A percentile compares a stretch with the other conserved stretches of the same genome.
Conservation (phyloP, 768 basidiomycete genomes). For the Pulveroboletus ravenelii region DNA sequence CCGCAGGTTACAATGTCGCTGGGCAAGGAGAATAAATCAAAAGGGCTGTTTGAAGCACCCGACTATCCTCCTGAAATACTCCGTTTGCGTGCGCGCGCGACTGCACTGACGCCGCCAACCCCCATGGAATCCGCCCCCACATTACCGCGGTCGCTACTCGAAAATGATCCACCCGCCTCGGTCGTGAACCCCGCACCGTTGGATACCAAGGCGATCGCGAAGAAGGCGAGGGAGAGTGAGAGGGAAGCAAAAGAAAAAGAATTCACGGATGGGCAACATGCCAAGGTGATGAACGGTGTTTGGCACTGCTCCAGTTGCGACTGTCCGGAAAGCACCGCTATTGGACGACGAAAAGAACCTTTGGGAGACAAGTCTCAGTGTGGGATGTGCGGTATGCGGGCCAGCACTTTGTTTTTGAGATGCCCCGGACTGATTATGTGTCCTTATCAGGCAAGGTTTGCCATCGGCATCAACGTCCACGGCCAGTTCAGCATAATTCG, state of each 20-base stretch:
- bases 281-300: conserved; percentile 75
- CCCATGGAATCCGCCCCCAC: conserved; percentile 58
- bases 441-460: conserved; percentile 71
- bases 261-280: conserved; percentile 76
- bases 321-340: conserved; percentile 79
- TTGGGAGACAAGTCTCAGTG: conserved; percentile 88
- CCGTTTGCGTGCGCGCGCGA: conserved; percentile 55
- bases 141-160: conserved; percentile 49
- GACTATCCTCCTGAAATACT: conserved; percentile 50
- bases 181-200: conserved; percentile 31
- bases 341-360: conserved; percentile 85
- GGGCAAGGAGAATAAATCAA: conserved; percentile 63
- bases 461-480: conserved; percentile 78
- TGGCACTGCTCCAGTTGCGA: conserved; percentile 98
- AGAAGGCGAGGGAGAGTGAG: conserved; percentile 68
- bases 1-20: conserved; percentile 34
- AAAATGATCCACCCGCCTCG: conserved; percentile 52
- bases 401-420: conserved; percentile 1
- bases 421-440: neutral
- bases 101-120: conserved; percentile 60
- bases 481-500: conserved; percentile 75
- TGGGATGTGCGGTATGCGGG: conserved; percentile 75
- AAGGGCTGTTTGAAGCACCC: conserved; percentile 75
- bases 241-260: conserved; percentile 81
- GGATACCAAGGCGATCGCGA: conserved; percentile 50